These are phyloP conservation scores for Russula vinacea DNA, from an alignment of 768 basidiomycete genomes.

Conservation along the genomic window DNA sequence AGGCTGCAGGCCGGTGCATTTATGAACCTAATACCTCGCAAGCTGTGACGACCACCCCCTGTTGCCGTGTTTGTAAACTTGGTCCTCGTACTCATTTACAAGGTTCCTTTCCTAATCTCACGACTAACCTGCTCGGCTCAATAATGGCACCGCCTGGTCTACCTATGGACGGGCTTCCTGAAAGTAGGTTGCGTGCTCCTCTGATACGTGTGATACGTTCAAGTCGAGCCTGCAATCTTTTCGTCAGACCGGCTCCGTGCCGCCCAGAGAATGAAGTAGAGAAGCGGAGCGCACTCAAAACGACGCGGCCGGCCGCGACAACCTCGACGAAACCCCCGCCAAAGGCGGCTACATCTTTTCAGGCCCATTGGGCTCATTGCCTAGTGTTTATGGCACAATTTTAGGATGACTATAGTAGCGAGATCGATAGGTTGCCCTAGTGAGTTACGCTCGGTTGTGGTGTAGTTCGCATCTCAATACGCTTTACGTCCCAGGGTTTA, in stretches of 20 bases:
- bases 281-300: neutral
- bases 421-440: too few species aligned
- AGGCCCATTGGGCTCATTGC: neutral
- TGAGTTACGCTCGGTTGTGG: too few species aligned
- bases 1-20: too few species aligned
- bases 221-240: neutral
- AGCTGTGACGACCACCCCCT: too few species aligned
- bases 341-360: neutral
- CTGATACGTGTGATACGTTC: neutral
- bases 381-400: neutral
- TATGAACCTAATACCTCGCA: too few species aligned
- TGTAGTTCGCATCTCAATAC: too few species aligned
- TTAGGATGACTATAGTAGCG: too few species aligned
- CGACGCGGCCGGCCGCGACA: neutral
- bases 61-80: too few species aligned
- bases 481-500: too few species aligned
- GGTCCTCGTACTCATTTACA: neutral
- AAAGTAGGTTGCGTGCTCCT: neutral
- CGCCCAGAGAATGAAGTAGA: neutral
- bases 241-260: neutral
- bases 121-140: neutral
- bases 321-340: neutral
- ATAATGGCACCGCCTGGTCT: neutral
- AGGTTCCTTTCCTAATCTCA: neutral
- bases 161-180: neutral